Evolutionary conservation across 192 early-diverging fungal genomes (phyloP), one percentile per base, ranked within the genome.

Genomic region (Backusella tuberculispora): DNA sequence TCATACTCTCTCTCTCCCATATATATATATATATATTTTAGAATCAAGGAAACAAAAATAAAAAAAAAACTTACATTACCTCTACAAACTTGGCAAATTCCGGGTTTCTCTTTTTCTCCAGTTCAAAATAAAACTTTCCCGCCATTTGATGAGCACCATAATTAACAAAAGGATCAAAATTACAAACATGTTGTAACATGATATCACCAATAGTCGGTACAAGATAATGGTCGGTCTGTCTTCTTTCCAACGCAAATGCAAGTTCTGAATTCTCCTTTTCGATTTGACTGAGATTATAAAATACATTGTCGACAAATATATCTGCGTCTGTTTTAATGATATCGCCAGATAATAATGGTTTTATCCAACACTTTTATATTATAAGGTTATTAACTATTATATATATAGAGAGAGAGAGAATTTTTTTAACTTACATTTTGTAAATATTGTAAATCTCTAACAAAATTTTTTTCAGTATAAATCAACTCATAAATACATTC

Each of bases 401-500:
- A n/a, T n/a, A n/a, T n/a, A n/a, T n/a, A n/a, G n/a, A n/a, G n/a
- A n/a, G n/a, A n/a, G n/a, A n/a, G n/a, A n/a, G n/a, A n/a, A n/a
- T n/a, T n/a, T n/a, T n/a, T n/a, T n/a, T n/a, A n/a, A 29, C 78
- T 48, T 83, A 93, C 92, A 66, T 90, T 90, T 75, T 92, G 84
- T 29, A 98, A 78, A 34, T 93, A 88, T 64, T 90, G 90, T 45
- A 99, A 82, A 64, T 98, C 95, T 45, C 86, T 86, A 43, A 97
- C 94, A 87, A 95, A 99, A 77, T 97, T 92, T 63, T 90, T 87
- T 74, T 99, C 95, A 1, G 92, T 96, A 63, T 95, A 90, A 29
- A 97, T 93, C 66, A 98, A 78, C 83, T 99, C 97, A 78, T 91
- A 97, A 76, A 99, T 94, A 41, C 89, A 88, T 80, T 99, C 96